Conservation (phyloP, 225 moss, liverwort and hornwort genomes). For the Straminergon stramineum region DNA sequence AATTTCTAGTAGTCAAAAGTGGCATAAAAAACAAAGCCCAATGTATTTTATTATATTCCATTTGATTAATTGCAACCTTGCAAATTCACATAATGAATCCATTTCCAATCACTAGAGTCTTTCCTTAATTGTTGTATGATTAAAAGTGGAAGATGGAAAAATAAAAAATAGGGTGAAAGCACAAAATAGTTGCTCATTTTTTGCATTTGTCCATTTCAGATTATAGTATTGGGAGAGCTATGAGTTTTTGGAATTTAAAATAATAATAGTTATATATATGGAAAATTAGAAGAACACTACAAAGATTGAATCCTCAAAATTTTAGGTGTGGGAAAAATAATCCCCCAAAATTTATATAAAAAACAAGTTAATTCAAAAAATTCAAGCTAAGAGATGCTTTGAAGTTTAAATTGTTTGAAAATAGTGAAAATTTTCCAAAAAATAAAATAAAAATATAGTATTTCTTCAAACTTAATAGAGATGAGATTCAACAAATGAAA, state of each 20-base stretch:
- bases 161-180: background rate
- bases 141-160: background rate
- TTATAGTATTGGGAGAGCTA: background rate
- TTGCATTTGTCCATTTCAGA: background rate
- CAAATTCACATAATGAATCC: background rate
- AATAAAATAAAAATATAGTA: background rate
- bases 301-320: background rate
- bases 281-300: background rate
- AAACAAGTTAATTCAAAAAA: background rate
- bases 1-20: background rate
- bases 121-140: fast-evolving
- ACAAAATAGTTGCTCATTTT: background rate
- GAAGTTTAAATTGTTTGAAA: background rate
- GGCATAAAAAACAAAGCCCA: background rate
- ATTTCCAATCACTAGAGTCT: background rate
- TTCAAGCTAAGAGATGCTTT: background rate
- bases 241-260: background rate
- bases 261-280: too few species aligned
- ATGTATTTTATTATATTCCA: background rate
- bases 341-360: background rate
- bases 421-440: background rate
- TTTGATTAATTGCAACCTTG: background rate
- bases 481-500: background rate
- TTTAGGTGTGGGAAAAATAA: background rate
- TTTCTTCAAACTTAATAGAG: background rate